Evolutionary conservation across 1,284 basidiomycete genomes (phyloP).

Genomic region (Earliella scabrosa): DNA sequence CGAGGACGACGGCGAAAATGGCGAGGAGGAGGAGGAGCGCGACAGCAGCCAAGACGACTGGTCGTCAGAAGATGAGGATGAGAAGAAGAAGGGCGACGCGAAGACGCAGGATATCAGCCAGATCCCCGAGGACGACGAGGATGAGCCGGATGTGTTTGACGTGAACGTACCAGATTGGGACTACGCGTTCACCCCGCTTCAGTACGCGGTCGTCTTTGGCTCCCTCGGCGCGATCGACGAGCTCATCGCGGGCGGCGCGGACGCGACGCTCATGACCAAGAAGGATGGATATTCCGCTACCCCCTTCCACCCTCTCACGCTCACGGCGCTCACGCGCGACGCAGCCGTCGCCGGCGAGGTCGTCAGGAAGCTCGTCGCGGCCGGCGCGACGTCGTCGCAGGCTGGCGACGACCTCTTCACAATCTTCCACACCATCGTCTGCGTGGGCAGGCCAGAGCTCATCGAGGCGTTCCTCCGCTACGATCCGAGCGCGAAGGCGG

Average conservation of each 20-base stretch:
- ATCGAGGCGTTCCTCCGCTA: conserved; percentile 48
- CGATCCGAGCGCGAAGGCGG: conserved; percentile 51
- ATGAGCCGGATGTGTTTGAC: conserved; percentile 56
- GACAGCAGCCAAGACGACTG: conserved; percentile 40
- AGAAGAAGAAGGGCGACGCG: conserved; percentile 21
- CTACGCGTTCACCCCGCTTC: conserved; percentile 53
- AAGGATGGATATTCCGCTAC: conserved; percentile 25
- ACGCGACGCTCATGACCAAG: conserved; percentile 33
- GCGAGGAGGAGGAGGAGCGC: conserved; percentile 22
- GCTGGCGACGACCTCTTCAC: conserved; percentile 50
- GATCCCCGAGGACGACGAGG: conserved; percentile 50
- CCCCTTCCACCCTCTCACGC: conserved; percentile 49
- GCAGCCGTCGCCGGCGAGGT: conserved; percentile 46
- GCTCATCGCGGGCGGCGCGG: conserved; percentile 52
- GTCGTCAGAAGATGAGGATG: conserved; percentile 32
- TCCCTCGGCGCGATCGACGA: conserved; percentile 47
- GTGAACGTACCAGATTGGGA: conserved; percentile 62
- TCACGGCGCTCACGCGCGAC: conserved; percentile 51
- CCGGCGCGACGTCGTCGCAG: conserved; percentile 52
- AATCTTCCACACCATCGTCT: conserved; percentile 52
- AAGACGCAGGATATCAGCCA: conserved; percentile 34
- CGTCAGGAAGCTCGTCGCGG: conserved; percentile 49
- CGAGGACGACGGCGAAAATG: background rate
- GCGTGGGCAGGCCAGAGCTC: conserved; percentile 43
- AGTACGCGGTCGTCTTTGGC: conserved; percentile 53